Conservation (phyloP, 352 stramenopile genomes). For the Phytophthora podocarpi region DNA sequence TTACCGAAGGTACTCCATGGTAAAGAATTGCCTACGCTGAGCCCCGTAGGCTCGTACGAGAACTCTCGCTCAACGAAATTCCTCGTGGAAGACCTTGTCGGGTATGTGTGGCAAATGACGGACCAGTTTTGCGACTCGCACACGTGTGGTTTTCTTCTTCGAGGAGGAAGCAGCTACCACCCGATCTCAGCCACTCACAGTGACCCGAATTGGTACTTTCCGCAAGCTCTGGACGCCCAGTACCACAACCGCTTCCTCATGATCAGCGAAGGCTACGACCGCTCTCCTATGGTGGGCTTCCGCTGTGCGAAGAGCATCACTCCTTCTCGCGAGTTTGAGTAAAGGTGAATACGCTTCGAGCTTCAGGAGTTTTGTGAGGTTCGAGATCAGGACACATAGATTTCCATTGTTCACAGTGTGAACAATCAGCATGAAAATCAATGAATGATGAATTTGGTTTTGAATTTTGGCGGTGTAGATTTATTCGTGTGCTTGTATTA, state of each 20-base stretch:
- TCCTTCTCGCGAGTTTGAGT: conserved; percentile 18
- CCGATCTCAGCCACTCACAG: conserved; percentile 67
- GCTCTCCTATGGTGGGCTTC: conserved; percentile 76
- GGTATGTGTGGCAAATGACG: conserved; percentile 89
- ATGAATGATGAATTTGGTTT: too few species aligned
- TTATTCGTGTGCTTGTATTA: too few species aligned
- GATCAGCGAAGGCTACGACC: conserved; percentile 75
- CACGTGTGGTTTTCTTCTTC: conserved; percentile 80
- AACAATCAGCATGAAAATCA: too few species aligned
- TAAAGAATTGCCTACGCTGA: conserved; percentile 47
- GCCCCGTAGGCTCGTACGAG: conserved; percentile 57
- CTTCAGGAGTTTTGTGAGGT: too few species aligned
- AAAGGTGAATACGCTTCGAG: too few species aligned
- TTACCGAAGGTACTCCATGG: conserved; percentile 29
- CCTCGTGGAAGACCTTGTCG: conserved; percentile 77
- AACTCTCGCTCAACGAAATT: conserved; percentile 49
- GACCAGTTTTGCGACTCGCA: conserved; percentile 83
- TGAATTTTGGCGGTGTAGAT: too few species aligned
- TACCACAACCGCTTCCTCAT: conserved; percentile 84
- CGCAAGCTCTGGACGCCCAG: conserved; percentile 55
- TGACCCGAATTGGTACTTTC: conserved; percentile 90
- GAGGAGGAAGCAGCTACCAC: conserved; percentile 76
- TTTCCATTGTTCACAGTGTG: too few species aligned
- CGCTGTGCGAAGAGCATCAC: conserved; percentile 57
- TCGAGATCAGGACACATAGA: too few species aligned